Conservation (phyloP, 331 rosid genomes). For the Acacia concinna region DNA sequence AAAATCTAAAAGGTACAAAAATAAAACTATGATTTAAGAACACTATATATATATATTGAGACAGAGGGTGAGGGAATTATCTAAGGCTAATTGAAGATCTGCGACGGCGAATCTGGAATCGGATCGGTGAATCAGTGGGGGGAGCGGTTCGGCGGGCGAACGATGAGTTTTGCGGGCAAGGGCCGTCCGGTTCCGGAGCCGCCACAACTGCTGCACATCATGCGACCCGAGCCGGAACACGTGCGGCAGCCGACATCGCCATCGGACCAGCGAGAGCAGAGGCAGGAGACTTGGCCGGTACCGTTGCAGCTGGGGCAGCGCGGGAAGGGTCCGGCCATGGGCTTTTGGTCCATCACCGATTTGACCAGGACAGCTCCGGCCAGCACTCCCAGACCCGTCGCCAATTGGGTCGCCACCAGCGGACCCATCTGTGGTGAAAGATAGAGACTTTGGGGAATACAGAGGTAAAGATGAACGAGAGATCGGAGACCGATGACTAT, state of each 20-base stretch:
- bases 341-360: constrained; percentile 72
- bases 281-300: constrained; percentile 77
- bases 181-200: constrained; percentile 92
- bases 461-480: not conserved
- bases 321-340: constrained; percentile 85
- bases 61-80: not conserved
- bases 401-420: constrained; percentile 71
- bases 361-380: constrained; percentile 87
- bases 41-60: not conserved
- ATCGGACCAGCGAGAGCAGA: constrained; percentile 90
- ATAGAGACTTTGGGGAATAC: not conserved
- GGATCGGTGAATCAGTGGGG: constrained; percentile 32
- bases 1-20: not conserved
- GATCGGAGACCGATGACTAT: too few species aligned
- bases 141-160: constrained; percentile 54
- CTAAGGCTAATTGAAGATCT: not conserved
- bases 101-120: not conserved
- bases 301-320: constrained; percentile 86
- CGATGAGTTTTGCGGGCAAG: constrained; percentile 58
- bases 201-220: constrained; percentile 77
- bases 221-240: constrained; percentile 85
- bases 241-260: constrained; percentile 79
- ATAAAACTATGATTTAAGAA: not conserved
- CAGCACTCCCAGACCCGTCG: constrained; percentile 78
- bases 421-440: constrained; percentile 46